Evolutionary conservation across 1,284 basidiomycete genomes (phyloP).

Genomic region (Microstroma glucosiphilum): DNA sequence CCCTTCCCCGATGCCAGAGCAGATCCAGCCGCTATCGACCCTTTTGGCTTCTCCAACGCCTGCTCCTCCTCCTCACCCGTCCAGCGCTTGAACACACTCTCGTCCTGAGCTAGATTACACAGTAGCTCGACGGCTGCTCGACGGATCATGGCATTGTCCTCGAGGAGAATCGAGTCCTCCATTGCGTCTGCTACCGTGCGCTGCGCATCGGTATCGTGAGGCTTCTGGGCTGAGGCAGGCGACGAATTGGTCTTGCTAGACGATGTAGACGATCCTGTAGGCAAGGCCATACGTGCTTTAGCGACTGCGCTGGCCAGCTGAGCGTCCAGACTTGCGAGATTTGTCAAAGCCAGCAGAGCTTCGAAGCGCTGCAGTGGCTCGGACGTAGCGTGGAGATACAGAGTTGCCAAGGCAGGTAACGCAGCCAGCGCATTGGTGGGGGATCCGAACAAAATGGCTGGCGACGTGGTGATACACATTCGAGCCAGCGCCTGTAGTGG

Average conservation of each 20-base stretch:
- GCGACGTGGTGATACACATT: constrained; percentile 82
- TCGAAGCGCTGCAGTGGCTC: constrained; percentile 80
- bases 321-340: constrained; percentile 59
- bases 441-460: constrained; percentile 65
- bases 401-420: constrained; percentile 20
- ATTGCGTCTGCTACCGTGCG: constrained; percentile 12
- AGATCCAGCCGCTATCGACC: too few species aligned
- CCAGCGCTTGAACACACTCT: constrained; percentile 67
- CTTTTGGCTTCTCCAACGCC: not conserved
- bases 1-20: not conserved
- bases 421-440: constrained; percentile 8
- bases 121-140: constrained; percentile 85
- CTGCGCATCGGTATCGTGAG: too few species aligned
- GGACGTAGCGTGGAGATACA: constrained; percentile 54
- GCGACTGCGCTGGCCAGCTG: not conserved
- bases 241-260: too few species aligned
- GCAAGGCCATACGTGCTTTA: not conserved
- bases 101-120: constrained; percentile 79
- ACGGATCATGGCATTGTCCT: constrained; percentile 73
- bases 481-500: constrained; percentile 85
- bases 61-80: constrained; percentile 34
- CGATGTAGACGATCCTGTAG: too few species aligned
- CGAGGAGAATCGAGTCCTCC: constrained; percentile 62
- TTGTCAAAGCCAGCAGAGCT: constrained; percentile 88
- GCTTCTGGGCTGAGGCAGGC: too few species aligned